These are phyloP conservation scores for Pichia kudriavzevii DNA, from an alignment of 1,139 yeast species.

Conservation along the genomic window DNA sequence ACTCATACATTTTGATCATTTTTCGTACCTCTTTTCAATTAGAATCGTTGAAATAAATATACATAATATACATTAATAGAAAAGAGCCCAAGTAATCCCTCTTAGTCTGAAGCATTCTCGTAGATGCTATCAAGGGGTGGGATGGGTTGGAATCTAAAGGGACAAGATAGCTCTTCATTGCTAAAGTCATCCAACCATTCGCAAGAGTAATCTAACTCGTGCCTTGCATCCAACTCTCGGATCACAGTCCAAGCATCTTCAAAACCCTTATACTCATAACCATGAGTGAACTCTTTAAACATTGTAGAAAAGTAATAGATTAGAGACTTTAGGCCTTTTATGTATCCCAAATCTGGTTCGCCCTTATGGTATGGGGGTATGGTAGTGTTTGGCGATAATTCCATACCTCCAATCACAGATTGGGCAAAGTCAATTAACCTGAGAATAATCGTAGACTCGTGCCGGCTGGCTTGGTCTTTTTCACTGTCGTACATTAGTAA, in stretches of 20 bases:
- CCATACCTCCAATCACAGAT: constrained; percentile 68
- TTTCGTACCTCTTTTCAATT: background rate
- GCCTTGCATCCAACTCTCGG: constrained; percentile 24
- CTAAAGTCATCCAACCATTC: constrained; percentile 46
- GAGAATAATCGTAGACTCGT: constrained; percentile 32
- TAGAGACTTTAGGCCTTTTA: constrained; percentile 70
- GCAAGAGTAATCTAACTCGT: constrained; percentile 27
- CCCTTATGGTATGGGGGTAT: constrained; percentile 66
- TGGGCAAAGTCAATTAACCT: constrained; percentile 94
- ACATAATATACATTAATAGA: constrained; percentile 2
- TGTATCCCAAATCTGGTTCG: constrained; percentile 71
- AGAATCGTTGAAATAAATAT: background rate
- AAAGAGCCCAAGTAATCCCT: background rate
- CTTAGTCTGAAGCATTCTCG: constrained; percentile 26
- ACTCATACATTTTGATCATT: constrained; percentile 6
- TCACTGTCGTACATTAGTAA: constrained; percentile 72
- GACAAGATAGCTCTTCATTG: constrained; percentile 27
- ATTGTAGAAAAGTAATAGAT: constrained; percentile 52
- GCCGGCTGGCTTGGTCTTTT: constrained; percentile 22
- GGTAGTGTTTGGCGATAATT: constrained; percentile 32
- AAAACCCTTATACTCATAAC: constrained; percentile 20
- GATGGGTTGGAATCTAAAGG: constrained; percentile 19
- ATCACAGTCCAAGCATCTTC: constrained; percentile 26
- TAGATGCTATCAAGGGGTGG: constrained; percentile 21
- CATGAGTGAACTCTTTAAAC: constrained; percentile 41